phyloP scores from a whole-genome alignment of 345 rosid species.

The Syzygium aqueum region DNA sequence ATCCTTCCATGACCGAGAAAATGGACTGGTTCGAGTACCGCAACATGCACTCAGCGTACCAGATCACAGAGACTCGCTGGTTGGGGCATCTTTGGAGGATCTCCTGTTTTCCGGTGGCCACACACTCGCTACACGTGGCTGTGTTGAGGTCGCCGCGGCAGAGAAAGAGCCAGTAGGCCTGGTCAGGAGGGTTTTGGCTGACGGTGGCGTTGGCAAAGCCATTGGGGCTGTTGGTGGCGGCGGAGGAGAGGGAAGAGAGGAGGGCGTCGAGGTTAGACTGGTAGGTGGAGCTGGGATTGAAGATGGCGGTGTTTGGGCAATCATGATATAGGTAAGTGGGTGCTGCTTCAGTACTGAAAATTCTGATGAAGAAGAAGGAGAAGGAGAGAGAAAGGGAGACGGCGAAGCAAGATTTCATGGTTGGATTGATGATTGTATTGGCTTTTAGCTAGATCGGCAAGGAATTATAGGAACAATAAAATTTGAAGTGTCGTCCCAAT shows the following conservation, averaged over 20 bases:
- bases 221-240: not conserved
- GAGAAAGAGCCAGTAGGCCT: constrained; percentile 4
- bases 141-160: constrained; percentile 2
- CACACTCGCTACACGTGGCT: not conserved
- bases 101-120: not conserved
- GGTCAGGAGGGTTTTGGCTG: not conserved
- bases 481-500: no score
- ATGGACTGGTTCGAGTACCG: not conserved
- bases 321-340: not conserved
- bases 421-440: not conserved
- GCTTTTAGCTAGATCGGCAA: not conserved
- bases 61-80: constrained; percentile 1
- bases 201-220: not conserved
- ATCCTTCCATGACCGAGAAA: not conserved
- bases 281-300: not conserved
- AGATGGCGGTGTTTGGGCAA: not conserved
- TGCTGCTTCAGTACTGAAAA: not conserved
- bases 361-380: not conserved
- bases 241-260: constrained; percentile 4
- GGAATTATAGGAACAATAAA: no score
- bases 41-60: constrained; percentile 24
- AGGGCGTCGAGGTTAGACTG: constrained; percentile 6
- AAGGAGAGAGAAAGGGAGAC: not conserved
- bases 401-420: not conserved
- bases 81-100: not conserved